A percentile compares a stretch with the other conserved stretches of the same genome.
phyloP scores from a whole-genome alignment of 108 stramenopile genomes.

The Nitzschia sp. region DNA sequence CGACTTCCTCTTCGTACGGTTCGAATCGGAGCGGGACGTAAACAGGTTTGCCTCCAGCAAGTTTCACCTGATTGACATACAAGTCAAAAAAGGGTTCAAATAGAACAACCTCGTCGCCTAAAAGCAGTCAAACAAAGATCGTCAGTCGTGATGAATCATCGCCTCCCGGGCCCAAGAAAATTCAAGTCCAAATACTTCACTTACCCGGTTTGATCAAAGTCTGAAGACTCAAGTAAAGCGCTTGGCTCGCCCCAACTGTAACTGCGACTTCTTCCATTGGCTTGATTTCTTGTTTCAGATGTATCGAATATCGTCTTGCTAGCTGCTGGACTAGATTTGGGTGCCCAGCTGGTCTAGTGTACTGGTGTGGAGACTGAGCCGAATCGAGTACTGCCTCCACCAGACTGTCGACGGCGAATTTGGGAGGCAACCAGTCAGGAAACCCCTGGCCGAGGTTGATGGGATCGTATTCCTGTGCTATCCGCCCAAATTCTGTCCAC shows the following conservation, averaged over 20 bases:
- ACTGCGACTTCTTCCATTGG: slow-evolving; percentile 89
- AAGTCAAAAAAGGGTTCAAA: slow-evolving; percentile 99
- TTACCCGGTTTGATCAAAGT: slow-evolving; percentile 77
- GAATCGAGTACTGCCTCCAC: slow-evolving; percentile 70
- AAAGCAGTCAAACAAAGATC: too few relatives aligned
- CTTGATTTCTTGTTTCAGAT: slow-evolving; percentile 79
- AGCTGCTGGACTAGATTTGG: slow-evolving; percentile 87
- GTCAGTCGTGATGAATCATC: too few relatives aligned
- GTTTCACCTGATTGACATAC: slow-evolving; percentile 83
- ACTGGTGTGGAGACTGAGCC: slow-evolving; percentile 85
- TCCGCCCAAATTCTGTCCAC: slow-evolving; percentile 82
- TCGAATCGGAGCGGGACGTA: slow-evolving; percentile 80
- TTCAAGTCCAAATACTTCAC: not conserved
- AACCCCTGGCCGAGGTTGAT: slow-evolving; percentile 89
- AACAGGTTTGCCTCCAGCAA: slow-evolving; percentile 83
- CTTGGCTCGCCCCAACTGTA: slow-evolving; percentile 94
- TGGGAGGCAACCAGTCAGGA: slow-evolving; percentile 85
- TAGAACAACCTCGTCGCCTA: slow-evolving; percentile 92
- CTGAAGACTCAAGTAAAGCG: slow-evolving; percentile 83
- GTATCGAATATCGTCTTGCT: slow-evolving; percentile 85
- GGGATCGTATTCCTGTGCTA: slow-evolving; percentile 65
- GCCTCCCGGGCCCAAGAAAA: too few relatives aligned
- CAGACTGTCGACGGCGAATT: slow-evolving; percentile 73
- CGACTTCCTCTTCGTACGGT: slow-evolving; percentile 39
- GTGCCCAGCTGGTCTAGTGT: slow-evolving; percentile 95